Conservation (phyloP, 768 basidiomycete species). For the Leucosporidium scottii region DNA sequence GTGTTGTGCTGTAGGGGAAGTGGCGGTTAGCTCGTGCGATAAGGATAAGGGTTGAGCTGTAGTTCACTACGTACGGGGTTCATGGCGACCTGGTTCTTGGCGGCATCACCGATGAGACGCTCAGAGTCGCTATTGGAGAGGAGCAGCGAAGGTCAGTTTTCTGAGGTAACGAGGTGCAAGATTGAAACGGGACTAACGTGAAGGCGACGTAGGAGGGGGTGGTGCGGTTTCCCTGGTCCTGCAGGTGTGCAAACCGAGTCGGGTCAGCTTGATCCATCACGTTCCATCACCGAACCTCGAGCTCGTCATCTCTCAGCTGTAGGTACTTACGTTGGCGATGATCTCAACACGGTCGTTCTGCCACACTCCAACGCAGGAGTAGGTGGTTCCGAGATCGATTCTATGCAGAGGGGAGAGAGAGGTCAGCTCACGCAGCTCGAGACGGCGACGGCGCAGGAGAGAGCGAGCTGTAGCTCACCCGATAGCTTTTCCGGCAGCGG, state of each 20-base stretch:
- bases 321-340: constrained; percentile 42
- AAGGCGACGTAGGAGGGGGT: constrained; percentile 50
- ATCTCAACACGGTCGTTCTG: constrained; percentile 46
- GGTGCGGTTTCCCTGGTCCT: constrained; percentile 47
- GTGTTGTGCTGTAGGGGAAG: constrained; percentile 45
- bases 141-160: neutral
- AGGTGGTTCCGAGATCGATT: constrained; percentile 38
- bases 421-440: neutral
- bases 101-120: constrained; percentile 97
- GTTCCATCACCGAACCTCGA: neutral
- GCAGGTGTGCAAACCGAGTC: neutral
- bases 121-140: constrained; percentile 49
- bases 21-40: neutral
- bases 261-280: neutral
- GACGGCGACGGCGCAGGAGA: neutral
- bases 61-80: constrained; percentile 72
- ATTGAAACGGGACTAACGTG: constrained; percentile 29
- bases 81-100: constrained; percentile 98
- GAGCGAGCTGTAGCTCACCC: constrained; percentile 10
- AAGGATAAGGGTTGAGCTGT: neutral
- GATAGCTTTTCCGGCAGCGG: constrained; percentile 25
- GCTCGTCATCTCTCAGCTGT: neutral
- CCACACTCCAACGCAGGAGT: constrained; percentile 47
- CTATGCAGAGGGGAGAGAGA: neutral
- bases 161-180: neutral